These are phyloP conservation scores for Pulveroboletus sp. DNA, from an alignment of 768 basidiomycete genomes.

Conservation along the genomic window DNA sequence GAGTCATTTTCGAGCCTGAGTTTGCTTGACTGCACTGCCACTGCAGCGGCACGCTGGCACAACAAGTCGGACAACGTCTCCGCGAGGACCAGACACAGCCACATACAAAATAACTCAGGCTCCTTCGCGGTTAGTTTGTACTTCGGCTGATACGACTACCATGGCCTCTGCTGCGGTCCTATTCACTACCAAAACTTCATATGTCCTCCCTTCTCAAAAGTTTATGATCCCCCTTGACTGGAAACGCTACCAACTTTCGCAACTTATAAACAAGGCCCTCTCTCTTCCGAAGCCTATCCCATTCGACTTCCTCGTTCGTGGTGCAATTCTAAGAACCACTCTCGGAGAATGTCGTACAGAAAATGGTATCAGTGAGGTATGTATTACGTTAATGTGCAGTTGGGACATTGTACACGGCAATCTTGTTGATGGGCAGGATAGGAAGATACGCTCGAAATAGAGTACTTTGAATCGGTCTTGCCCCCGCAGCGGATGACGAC, in stretches of 20 bases:
- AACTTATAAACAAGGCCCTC: slow-evolving; percentile 94
- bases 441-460: slow-evolving; percentile 91
- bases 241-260: slow-evolving; percentile 95
- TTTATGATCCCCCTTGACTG: slow-evolving; percentile 91
- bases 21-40: too few relatives aligned
- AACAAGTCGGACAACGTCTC: too few relatives aligned
- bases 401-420: neutral
- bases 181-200: slow-evolving; percentile 19
- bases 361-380: slow-evolving; percentile 68
- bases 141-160: neutral
- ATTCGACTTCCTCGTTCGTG: slow-evolving; percentile 88
- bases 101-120: neutral
- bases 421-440: slow-evolving; percentile 28
- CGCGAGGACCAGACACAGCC: too few relatives aligned
- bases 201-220: slow-evolving; percentile 54
- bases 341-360: slow-evolving; percentile 75
- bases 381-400: neutral
- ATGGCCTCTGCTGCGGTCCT: slow-evolving; percentile 15
- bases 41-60: too few relatives aligned
- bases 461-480: slow-evolving; percentile 87
- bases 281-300: slow-evolving; percentile 71
- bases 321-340: slow-evolving; percentile 71
- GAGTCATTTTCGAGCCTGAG: too few relatives aligned
- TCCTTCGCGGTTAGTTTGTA: too few relatives aligned
- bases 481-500: slow-evolving; percentile 81